Evolutionary conservation across 148 eudicot species (phyloP), one percentile per base, ranked within the genome.

Genomic region (Suaeda aralocaspica): DNA sequence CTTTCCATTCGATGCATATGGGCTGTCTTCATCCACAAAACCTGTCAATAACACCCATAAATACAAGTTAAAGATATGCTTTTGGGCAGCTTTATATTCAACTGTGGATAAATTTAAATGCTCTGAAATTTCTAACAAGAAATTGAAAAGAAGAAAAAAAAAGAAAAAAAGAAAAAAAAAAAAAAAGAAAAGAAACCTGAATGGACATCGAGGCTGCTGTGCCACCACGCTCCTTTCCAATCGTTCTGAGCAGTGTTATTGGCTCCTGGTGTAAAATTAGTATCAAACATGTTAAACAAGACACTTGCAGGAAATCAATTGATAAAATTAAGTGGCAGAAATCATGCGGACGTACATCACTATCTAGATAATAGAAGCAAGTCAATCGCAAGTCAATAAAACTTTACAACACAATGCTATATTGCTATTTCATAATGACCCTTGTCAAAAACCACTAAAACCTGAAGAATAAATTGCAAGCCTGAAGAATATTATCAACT

Each of bases 211-310:
- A 92, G 81, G 72, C 97, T 89, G 87, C 89, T 86, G 80, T 92
- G 97, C 97, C 97, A 92, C 97, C 97, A 92, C 53, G 88, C 92
- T 73, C 97, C 97, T 71, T 81, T 83, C 97, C 97, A 92, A 81
- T 92, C 86, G 80, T 92, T 89, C 64, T 82, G 81, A 53, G 89
- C 89, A 70, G 82, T 80, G 69, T 90, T 81, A 79, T 87, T 85
- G 73, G 82, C 77, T 77, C 92, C 97, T 92, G 78, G 64, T 53
- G 24, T 15, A 68, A 70, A 34, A 21, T 22, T 60, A 68, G 46
- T 39, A 64, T 42, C 12, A 41, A 33, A 66, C 34, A 63, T 33
- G 58, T 41, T 31, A 34, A 29, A 51, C 19, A 72, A 26, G 50
- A 53, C 15, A 26, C 19, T 25, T 12, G 36, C 18, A 36, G 49